Evolutionary conservation across 2,329 filamentous ascomycete genomes (phyloP), one percentile per base, ranked within the genome.

Genomic region (Nigrospora sphaerica): DNA sequence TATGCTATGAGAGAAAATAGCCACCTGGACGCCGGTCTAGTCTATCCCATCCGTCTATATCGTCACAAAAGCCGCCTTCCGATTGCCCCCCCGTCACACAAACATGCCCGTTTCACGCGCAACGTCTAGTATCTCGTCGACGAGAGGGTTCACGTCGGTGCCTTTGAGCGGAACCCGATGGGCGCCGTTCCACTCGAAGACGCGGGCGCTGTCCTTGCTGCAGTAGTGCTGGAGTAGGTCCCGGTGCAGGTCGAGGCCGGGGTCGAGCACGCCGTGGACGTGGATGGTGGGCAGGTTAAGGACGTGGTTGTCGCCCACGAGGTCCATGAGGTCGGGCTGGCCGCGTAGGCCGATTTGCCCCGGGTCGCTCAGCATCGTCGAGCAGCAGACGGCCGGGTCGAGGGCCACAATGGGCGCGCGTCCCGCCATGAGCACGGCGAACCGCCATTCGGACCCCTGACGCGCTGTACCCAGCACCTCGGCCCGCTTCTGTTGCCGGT

Each of bases 161-260:
- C 66, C 70, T 69, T 85, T 86, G 49, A 91, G 74, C 2, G 86
- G 84, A 42, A 92, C 70, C 6, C 86, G 68, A 61, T 92, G 87
- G 1, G 72, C 74, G 0, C 85, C 86, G 47, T 87, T 76, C 87
- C 86, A 91, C 61, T 89, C 83, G 1, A 91, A 62, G 39, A 89
- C 50, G 35, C 64, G 72, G 6, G 75, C 67, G 3, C 67, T 78
- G 0, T 70, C 73, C 11, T 68, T 58, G 42, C 78, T 70, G 58
- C 81, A 86, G 60, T 83, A 89, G 44, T 76, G 63, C 10, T 77
- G 62, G 43, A 80, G 57, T 53, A 84, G 57, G 58, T 72, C 67
- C 46, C 73, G 65, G 58, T 87, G 84, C 39, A 78, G 63, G 48
- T 76, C 66, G 19, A 89, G 56, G 0, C 80, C 81, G 0, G 74